A percentile compares a stretch with the other conserved stretches of the same genome.
Evolutionary conservation across 306 rosid species (phyloP).

Genomic region (Ceratonia siliqua): DNA sequence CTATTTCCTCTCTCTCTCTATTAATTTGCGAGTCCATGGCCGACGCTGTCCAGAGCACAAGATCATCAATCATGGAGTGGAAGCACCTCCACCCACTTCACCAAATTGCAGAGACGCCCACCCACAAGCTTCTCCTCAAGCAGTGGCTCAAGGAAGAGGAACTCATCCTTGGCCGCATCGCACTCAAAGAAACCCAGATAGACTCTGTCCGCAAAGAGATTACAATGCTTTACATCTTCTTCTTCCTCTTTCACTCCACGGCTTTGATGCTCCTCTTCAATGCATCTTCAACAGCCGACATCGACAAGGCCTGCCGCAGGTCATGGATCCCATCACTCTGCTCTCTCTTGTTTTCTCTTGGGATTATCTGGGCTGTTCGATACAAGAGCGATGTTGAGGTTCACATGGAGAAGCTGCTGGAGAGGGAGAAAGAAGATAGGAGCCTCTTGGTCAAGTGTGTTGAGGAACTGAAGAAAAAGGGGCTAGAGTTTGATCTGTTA

Average conservation of each 20-base stretch:
- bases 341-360: slow-evolving; percentile 74
- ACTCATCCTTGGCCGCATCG: slow-evolving; percentile 66
- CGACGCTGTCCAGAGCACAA: slow-evolving; percentile 46
- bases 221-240: slow-evolving; percentile 77
- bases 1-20: background rate
- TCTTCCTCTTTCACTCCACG: slow-evolving; percentile 94
- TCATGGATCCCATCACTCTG: slow-evolving; percentile 88
- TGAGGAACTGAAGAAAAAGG: slow-evolving; percentile 85
- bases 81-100: slow-evolving; percentile 82
- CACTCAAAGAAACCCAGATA: slow-evolving; percentile 80
- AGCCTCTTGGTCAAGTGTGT: slow-evolving; percentile 68
- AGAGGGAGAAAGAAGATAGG: slow-evolving; percentile 82
- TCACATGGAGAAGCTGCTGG: slow-evolving; percentile 75
- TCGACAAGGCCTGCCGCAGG: slow-evolving; percentile 48
- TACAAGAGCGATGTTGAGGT: slow-evolving; percentile 85
- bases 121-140: slow-evolving; percentile 94
- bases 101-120: slow-evolving; percentile 87
- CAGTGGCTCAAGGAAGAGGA: slow-evolving; percentile 98
- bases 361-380: slow-evolving; percentile 77
- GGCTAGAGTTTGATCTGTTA: slow-evolving; percentile 83
- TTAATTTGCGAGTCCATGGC: slow-evolving; percentile 44
- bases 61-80: slow-evolving; percentile 68
- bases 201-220: slow-evolving; percentile 73
- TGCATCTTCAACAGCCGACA: slow-evolving; percentile 35
- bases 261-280: slow-evolving; percentile 78